These are phyloP conservation scores for Paecilomyces sp. DNA, from an alignment of 2,329 filamentous ascomycete genomes.

Conservation along the genomic window DNA sequence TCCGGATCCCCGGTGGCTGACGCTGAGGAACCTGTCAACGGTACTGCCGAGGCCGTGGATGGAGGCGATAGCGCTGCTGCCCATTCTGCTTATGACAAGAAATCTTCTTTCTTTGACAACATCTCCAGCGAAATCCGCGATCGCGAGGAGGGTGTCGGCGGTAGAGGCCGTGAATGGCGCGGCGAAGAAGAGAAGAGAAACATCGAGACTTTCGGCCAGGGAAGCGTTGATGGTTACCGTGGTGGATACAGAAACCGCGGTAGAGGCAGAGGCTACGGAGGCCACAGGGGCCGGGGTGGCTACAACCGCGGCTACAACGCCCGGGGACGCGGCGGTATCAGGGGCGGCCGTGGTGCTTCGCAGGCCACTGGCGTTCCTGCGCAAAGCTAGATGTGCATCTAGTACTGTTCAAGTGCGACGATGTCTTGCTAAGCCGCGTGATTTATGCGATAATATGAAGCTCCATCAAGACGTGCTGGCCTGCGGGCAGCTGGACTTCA, in stretches of 20 bases:
- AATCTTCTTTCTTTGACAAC: conserved; percentile 92
- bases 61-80: conserved; percentile 23
- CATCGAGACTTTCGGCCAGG: conserved; percentile 95
- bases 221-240: conserved; percentile 84
- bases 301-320: conserved; percentile 37
- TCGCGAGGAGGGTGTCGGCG: conserved; percentile 61
- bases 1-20: conserved; percentile 60
- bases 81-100: conserved; percentile 70
- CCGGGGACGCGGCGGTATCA: conserved; percentile 32
- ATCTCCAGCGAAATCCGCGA: conserved; percentile 93
- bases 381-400: conserved; percentile 14
- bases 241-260: conserved; percentile 72
- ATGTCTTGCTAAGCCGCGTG: background rate
- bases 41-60: conserved; percentile 29
- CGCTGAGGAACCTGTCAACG: conserved; percentile 40
- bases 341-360: conserved; percentile 29
- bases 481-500: background rate
- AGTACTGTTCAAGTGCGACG: background rate
- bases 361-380: conserved; percentile 33
- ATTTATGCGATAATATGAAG: background rate
- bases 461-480: background rate
- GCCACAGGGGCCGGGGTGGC: conserved; percentile 39
- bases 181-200: conserved; percentile 92
- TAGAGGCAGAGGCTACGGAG: conserved; percentile 43
- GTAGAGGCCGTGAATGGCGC: conserved; percentile 77